Percentiles rank a stretch among this genome's conserved stretches.
Conservation (phyloP, 176 grass and related monocot species). For the Calamus simplicifolius region DNA sequence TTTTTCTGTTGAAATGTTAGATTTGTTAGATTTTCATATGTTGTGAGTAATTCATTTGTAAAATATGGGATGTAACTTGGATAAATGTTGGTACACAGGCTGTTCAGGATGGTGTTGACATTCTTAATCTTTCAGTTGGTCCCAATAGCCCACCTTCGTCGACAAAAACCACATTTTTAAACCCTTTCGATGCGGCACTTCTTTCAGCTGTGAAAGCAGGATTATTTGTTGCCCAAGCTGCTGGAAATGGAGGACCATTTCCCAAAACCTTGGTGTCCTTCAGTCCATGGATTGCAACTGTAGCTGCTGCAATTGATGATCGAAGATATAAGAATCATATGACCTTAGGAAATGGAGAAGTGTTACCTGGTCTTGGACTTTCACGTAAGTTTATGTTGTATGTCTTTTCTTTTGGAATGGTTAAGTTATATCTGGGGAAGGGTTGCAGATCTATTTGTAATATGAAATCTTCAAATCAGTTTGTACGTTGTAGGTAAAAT, state of each 20-base stretch:
- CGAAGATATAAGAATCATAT: slow-evolving; percentile 99
- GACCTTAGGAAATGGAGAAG: slow-evolving; percentile 73
- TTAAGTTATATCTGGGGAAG: not conserved
- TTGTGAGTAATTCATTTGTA: too few relatives aligned
- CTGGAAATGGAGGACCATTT: slow-evolving; percentile 94
- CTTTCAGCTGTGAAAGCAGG: slow-evolving; percentile 97
- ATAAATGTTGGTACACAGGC: slow-evolving; percentile 35
- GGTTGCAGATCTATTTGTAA: not conserved
- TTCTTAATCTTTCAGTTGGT: slow-evolving; percentile 94
- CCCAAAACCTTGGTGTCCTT: slow-evolving; percentile 97
- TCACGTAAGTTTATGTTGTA: slow-evolving; percentile 63
- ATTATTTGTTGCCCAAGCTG: slow-evolving; percentile 96
- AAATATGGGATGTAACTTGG: not conserved
- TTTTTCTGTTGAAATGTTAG: too few relatives aligned
- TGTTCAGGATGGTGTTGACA: slow-evolving; percentile 92
- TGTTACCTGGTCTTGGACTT: slow-evolving; percentile 84
- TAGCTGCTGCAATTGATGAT: slow-evolving; percentile 93
- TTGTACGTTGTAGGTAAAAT: not conserved
- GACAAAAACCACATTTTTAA: slow-evolving; percentile 84
- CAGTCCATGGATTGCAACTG: slow-evolving; percentile 97
- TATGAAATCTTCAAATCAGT: not conserved
- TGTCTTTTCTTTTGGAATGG: not conserved
- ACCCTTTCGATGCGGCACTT: slow-evolving; percentile 93
- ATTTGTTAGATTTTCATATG: too few relatives aligned
- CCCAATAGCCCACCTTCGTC: slow-evolving; percentile 95